Evolutionary conservation across 352 stramenopile species (phyloP), one percentile per base, ranked within the genome.

Genomic region (Pythium volutum): DNA sequence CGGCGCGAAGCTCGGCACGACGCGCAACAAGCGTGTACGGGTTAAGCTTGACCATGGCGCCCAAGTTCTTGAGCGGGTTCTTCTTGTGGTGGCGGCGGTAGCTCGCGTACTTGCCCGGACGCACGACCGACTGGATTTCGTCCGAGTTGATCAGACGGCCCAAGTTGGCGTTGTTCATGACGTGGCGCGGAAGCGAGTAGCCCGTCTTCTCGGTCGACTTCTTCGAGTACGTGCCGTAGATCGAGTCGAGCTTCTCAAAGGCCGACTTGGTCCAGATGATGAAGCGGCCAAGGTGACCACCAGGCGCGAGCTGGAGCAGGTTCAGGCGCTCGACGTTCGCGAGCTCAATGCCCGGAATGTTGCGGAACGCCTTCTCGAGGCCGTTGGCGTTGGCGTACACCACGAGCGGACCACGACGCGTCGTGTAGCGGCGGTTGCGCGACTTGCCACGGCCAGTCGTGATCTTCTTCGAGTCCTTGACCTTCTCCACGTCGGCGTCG

Each of bases 91-190:
- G 85, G 69, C 91, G 86, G 64, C 79, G 91, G 65, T 87, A 77
- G 74, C 89, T 91, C 62, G 84, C 71, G 71, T 95, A 91, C 82
- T 98, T 98, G 70, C 90, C 91, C 29, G 96, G 84, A 70, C 97
- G 96, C 54, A 99, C 67, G 50, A 99, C 94, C 66, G 87, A 98
- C 85, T 99, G 97, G 74, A 99, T 97, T 79, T 93, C 84, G 73
- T 99, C 96, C 38, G 95, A 99, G 93, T 99, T 99, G 69, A 99
- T 99, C 73, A 99, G 88, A 93, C 97, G 96, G 64, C 94, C 96
- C 48, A 99, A 73, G 81, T 99, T 98, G 64, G 97, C 96, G 76
- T 99, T 99, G 77, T 88, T 91, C 91, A 99, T 98, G 64, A 89
- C 65, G 71, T 97, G 82, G 61, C 91, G 84, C 58, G 97, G 97